Base-by-base conservation (phyloP, 768 basidiomycete species). In the Pholiota conissans region DNA sequence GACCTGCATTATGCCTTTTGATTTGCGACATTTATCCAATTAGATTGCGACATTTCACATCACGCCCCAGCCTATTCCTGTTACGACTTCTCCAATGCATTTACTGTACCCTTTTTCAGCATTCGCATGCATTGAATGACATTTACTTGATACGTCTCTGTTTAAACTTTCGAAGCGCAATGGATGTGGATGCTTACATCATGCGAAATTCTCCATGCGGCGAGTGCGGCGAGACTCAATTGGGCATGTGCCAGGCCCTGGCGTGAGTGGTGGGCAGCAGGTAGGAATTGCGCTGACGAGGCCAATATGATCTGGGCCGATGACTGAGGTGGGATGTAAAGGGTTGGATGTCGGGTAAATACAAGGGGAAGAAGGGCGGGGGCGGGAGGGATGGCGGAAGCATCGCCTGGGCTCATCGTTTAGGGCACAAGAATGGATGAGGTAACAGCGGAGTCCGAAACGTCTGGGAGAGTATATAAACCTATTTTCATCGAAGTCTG, bases 401-500 rank as follows among this genome's bases (percentile, higher is more conserved):
- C 10, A 29, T 20, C 48, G 30, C 27, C 40, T 18, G 47, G 49
- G 46, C 13, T 49, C 53, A 54, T 54, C 53, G 20, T 45, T 45
- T 54, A 54, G 52, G 52, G 53, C 49, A 51, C n/a, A 28, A 34
- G 52, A 51, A 35, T 53, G 54, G 61, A 63, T 66, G 65, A 66
- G 63, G 68, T 67, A 63, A 67, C 56, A 16, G 62, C 66, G 64
- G 68, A 69, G 68, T 68, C 63, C 61, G 65, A 69, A 68, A 45
- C 45, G n/a, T 52, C 16, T 22, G 50, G 47, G 49, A 49, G 58
- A 39, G 63, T 69, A 69, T 69, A 63, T 64, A 69, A 69, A 50
- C 57, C 52, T 27, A 58, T 63, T 67, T 62, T 64, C 60, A 61
- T 73, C 71, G 68, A 67, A 57, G 57, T 58, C 47, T 60, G 29